Conservation (phyloP, 2,329 filamentous ascomycete species). For the Fusarium bulbicola region DNA sequence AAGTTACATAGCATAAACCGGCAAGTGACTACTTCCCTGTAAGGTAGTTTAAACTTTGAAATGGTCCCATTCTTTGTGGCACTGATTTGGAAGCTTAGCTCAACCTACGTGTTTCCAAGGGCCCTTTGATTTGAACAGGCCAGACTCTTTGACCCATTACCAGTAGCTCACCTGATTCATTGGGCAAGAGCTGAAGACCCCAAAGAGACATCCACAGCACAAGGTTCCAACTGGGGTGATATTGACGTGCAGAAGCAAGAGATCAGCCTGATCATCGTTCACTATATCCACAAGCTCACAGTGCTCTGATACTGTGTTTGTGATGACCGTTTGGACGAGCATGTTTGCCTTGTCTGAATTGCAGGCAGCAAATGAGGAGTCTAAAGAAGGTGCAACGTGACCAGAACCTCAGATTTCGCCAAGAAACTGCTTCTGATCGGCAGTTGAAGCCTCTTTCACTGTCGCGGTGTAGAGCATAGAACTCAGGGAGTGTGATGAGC, state of each 20-base stretch:
- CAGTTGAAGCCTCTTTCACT: neutral
- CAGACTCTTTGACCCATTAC: neutral
- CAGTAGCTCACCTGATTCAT: neutral
- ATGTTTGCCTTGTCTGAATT: neutral
- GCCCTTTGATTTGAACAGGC: neutral
- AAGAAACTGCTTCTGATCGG: constrained; percentile 6
- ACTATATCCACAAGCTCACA: neutral
- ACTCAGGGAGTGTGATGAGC: neutral
- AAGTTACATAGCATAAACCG: neutral
- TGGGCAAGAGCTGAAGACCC: neutral
- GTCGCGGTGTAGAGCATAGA: neutral
- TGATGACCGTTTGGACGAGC: neutral
- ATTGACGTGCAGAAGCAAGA: constrained; percentile 1
- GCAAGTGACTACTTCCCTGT: neutral
- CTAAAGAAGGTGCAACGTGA: neutral
- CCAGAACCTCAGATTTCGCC: neutral
- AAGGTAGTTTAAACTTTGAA: neutral
- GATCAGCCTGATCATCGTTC: constrained; percentile 23
- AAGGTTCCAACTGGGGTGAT: constrained; percentile 4
- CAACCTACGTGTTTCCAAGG: neutral
- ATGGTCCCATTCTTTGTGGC: neutral
- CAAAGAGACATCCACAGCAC: neutral
- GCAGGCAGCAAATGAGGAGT: neutral
- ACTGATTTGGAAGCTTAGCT: neutral
- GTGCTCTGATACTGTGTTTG: constrained; percentile 9